These are phyloP conservation scores for Psilocybe cyanescens DNA, from an alignment of 768 basidiomycete species.

Conservation along the genomic window DNA sequence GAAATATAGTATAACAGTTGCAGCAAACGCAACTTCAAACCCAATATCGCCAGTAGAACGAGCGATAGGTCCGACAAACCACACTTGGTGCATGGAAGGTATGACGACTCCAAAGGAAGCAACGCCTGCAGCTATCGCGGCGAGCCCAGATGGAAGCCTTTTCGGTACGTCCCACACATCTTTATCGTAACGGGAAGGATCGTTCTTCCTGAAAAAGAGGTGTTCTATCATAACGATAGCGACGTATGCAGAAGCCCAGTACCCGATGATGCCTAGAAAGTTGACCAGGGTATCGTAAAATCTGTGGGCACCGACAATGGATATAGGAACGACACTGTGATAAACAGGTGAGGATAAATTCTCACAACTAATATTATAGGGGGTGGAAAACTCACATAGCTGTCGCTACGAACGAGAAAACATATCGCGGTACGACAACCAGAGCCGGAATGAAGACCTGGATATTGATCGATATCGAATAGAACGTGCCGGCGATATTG, in stretches of 20 bases:
- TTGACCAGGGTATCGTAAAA: slow-evolving; percentile 75
- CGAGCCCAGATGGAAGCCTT: slow-evolving; percentile 66
- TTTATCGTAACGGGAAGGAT: slow-evolving; percentile 56
- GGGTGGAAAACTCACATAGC: slow-evolving; percentile 56
- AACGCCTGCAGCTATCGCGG: slow-evolving; percentile 59
- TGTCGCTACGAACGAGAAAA: slow-evolving; percentile 73
- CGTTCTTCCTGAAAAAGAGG: slow-evolving; percentile 60
- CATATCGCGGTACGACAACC: slow-evolving; percentile 68
- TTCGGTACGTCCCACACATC: slow-evolving; percentile 59
- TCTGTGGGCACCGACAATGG: slow-evolving; percentile 74
- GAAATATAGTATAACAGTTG: slow-evolving; percentile 57
- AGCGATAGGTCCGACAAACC: slow-evolving; percentile 80
- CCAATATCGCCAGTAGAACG: slow-evolving; percentile 75
- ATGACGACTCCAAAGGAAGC: slow-evolving; percentile 62
- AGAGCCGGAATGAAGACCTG: slow-evolving; percentile 70
- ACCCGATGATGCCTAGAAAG: slow-evolving; percentile 77
- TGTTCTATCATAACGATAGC: slow-evolving; percentile 74
- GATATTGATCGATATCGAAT: slow-evolving; percentile 76
- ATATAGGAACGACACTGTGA: slow-evolving; percentile 66
- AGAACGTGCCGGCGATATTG: slow-evolving; percentile 84
- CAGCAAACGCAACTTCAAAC: slow-evolving; percentile 72
- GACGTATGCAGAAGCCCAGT: slow-evolving; percentile 66
- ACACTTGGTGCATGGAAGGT: slow-evolving; percentile 75
- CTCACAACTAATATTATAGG: slow-evolving; percentile 1
- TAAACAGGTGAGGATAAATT: not conserved